Evolutionary conservation across 2,329 filamentous ascomycete species (phyloP), one percentile per base, ranked within the genome.

Genomic region (Colletotrichum orbiculare): DNA sequence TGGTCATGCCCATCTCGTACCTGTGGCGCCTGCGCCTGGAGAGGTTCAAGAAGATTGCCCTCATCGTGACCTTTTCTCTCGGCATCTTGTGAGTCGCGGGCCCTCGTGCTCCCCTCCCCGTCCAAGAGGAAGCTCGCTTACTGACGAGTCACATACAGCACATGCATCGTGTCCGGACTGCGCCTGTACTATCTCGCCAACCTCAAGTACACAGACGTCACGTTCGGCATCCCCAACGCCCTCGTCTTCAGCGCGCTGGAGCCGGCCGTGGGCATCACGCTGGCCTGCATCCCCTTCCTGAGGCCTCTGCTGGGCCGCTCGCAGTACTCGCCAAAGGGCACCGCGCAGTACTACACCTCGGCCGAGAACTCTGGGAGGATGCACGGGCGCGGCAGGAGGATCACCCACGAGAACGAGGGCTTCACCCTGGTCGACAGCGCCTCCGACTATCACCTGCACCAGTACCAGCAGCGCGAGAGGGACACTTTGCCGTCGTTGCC

Each of bases 201-300:
- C 8, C 71, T 77, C 35, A 72, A 73, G 12, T 70, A 69, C 6
- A 74, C 76, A 2, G 73, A 74, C 50, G 70, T 80, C 46, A 78
- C 78, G 13, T 75, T 70, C 52, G 73, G 73, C 8, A 71, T 77
- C 42, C 73, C 74, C 17, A 69, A 68, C 8, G 75, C 78, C 4
- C 73, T 73, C 47, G 70, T 80, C 56, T 79, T 78, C 68, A 74
- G 72, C 13, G 73, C 72, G 9, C 66, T 79, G 15, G 79, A 81
- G 67, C 78, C 77, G 15, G 76, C 70, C 50, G 70, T 81, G 35
- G 78, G 73, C 41, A 73, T 82, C 10, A 74, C 74, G 8, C 68
- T 78, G 11, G 75, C 77, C n/a, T 81, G 77, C 58, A 71, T 81
- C 17, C 78, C 79, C 1, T 72, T 79, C 13, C 71, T 81, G 38